phyloP scores from a whole-genome alignment of 164 flowering plant species.

The Paratinospora sagittata region DNA sequence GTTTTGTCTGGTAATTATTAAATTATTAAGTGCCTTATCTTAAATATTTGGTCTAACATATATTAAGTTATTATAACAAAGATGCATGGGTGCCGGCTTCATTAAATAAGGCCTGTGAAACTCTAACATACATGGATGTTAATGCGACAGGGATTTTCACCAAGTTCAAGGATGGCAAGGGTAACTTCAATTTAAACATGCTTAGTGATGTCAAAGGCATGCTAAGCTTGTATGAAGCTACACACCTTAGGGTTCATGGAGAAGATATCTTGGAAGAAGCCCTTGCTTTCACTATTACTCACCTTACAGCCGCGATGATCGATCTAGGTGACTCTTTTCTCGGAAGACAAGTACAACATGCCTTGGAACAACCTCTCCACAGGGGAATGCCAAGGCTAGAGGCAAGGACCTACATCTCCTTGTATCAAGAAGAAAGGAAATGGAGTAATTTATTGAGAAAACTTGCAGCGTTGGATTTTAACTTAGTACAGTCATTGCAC shows the following conservation, averaged over 20 bases:
- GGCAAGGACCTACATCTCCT: background rate
- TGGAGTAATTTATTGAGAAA: background rate
- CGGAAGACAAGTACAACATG: background rate
- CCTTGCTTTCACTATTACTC: background rate
- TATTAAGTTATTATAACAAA: too few species aligned
- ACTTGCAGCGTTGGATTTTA: background rate
- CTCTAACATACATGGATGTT: background rate
- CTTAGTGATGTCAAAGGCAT: background rate
- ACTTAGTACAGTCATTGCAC: background rate
- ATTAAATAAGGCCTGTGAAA: too few species aligned
- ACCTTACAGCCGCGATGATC: background rate
- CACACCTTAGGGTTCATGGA: background rate
- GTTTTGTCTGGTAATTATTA: background rate
- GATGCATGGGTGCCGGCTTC: too few species aligned
- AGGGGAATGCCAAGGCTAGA: constrained; percentile 10
- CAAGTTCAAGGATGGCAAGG: constrained; percentile 6
- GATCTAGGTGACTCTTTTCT: background rate
- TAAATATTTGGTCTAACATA: background rate
- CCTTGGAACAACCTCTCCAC: constrained; percentile 2
- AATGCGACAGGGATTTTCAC: background rate
- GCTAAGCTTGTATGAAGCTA: constrained; percentile 6
- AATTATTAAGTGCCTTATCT: too few species aligned
- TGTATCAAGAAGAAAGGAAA: background rate
- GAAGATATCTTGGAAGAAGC: constrained; percentile 8
- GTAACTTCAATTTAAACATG: background rate